phyloP scores from a whole-genome alignment of 495 filamentous ascomycete species.

The Tuber aestivum region DNA sequence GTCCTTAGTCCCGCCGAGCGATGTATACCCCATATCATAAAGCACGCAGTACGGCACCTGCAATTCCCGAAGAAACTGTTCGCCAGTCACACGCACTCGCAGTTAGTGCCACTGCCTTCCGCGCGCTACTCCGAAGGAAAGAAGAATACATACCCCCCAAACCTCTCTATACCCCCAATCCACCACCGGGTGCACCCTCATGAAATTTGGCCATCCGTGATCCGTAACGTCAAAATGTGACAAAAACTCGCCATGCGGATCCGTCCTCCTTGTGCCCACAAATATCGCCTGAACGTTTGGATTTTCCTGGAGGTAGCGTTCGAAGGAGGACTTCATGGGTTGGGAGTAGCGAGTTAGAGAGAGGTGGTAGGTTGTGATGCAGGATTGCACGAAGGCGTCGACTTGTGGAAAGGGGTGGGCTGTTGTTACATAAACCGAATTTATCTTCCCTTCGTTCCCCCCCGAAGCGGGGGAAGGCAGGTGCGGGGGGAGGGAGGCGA shows the following conservation, averaged over 20 bases:
- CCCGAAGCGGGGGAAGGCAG: constrained; percentile 23
- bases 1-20: constrained; percentile 79
- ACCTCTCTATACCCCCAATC: constrained; percentile 97
- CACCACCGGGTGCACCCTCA: constrained; percentile 89
- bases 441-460: neutral
- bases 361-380: constrained; percentile 63
- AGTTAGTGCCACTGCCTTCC: constrained; percentile 3
- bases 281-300: constrained; percentile 72
- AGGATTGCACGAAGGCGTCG: constrained; percentile 69
- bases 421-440: constrained; percentile 71
- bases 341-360: constrained; percentile 69
- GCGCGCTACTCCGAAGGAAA: constrained; percentile 9
- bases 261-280: constrained; percentile 84
- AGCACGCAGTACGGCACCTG: constrained; percentile 73
- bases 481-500: constrained; percentile 56
- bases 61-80: constrained; percentile 73
- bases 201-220: constrained; percentile 82
- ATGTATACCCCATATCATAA: constrained; percentile 82
- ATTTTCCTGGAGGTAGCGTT: constrained; percentile 62
- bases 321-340: constrained; percentile 72
- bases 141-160: constrained; percentile 61
- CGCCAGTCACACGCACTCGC: neutral
- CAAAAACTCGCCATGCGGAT: constrained; percentile 76
- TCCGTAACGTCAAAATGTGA: constrained; percentile 81
- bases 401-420: constrained; percentile 75